Conservation (phyloP, 805 yeast genomes). For the Suhomyces prunicola region DNA sequence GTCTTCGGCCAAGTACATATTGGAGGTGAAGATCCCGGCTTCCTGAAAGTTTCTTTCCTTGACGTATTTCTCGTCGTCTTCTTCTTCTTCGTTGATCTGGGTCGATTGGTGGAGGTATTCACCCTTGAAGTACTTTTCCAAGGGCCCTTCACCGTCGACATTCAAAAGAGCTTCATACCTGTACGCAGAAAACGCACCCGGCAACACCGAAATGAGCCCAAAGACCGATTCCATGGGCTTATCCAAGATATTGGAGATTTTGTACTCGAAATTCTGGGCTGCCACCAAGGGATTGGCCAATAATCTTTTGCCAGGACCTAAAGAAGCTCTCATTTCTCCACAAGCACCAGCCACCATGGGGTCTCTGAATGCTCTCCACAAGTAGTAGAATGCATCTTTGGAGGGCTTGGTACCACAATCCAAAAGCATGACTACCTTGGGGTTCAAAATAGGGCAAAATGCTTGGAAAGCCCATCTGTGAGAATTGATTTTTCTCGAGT, state of each 20-base stretch:
- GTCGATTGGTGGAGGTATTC: conserved; percentile 71
- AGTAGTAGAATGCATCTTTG: conserved; percentile 74
- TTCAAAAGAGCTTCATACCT: conserved; percentile 75
- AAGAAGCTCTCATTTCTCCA: conserved; percentile 89
- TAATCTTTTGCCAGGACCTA: conserved; percentile 53
- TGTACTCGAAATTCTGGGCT: conserved; percentile 95
- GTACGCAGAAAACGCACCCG: conserved; percentile 97
- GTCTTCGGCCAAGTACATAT: conserved; percentile 97
- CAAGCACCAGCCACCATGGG: conserved; percentile 95
- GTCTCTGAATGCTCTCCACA: conserved; percentile 84
- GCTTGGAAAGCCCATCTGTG: conserved; percentile 98
- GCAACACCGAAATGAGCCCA: conserved; percentile 91
- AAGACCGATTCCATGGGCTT: conserved; percentile 94
- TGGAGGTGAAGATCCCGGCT: conserved; percentile 82
- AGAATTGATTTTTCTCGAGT: conserved; percentile 86
- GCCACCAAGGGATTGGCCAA: conserved; percentile 87
- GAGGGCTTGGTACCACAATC: conserved; percentile 96
- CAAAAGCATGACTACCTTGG: conserved; percentile 76
- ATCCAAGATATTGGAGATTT: conserved; percentile 90
- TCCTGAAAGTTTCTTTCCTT: conserved; percentile 38
- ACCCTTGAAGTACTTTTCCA: conserved; percentile 89
- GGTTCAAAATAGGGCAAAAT: conserved; percentile 76
- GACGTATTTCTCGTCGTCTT: conserved; percentile 38
- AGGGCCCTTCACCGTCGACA: conserved; percentile 75
- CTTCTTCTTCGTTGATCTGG: conserved; percentile 35